A percentile compares a stretch with the other conserved stretches of the same genome.
phyloP scores from a whole-genome alignment of 331 rosid genomes.

The Prunus yedoensis region DNA sequence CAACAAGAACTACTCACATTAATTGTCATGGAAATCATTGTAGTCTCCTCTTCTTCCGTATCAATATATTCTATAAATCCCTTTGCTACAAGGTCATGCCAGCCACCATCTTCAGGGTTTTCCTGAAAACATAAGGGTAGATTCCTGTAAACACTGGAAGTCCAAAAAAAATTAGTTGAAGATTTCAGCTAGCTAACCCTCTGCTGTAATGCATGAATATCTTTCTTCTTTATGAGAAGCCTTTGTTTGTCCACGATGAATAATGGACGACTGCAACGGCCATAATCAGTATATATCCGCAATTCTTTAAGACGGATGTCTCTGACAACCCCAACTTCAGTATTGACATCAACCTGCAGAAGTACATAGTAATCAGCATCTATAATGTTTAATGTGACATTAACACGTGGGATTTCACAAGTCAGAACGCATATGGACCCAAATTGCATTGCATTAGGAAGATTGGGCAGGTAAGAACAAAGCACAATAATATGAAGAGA shows the following conservation, averaged over 20 bases:
- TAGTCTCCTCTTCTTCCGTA: slow-evolving; percentile 99
- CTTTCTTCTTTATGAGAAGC: slow-evolving; percentile 93
- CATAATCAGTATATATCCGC: slow-evolving; percentile 96
- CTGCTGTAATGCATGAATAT: slow-evolving; percentile 83
- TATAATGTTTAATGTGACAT: not conserved
- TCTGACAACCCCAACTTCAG: slow-evolving; percentile 98
- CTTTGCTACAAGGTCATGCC: slow-evolving; percentile 96
- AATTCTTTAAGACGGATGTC: slow-evolving; percentile 91
- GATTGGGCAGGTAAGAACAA: not conserved
- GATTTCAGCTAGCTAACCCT: slow-evolving; percentile 60
- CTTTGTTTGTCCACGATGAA: slow-evolving; percentile 97
- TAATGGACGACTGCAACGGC: slow-evolving; percentile 98
- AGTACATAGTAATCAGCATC: slow-evolving; percentile 15
- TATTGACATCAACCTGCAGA: slow-evolving; percentile 83
- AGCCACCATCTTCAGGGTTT: slow-evolving; percentile 87
- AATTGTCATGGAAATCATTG: slow-evolving; percentile 98
- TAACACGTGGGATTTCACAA: not conserved
- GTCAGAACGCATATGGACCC: not conserved
- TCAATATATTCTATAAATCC: slow-evolving; percentile 94
- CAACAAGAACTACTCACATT: slow-evolving; percentile 55
- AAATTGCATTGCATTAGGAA: not conserved
- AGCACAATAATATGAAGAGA: no score
- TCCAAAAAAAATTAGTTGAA: not conserved
- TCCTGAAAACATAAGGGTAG: slow-evolving; percentile 47
- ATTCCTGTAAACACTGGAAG: not conserved